Evolutionary conservation across 495 filamentous ascomycete species (phyloP).

Genomic region (Hyaloscypha bicolor): DNA sequence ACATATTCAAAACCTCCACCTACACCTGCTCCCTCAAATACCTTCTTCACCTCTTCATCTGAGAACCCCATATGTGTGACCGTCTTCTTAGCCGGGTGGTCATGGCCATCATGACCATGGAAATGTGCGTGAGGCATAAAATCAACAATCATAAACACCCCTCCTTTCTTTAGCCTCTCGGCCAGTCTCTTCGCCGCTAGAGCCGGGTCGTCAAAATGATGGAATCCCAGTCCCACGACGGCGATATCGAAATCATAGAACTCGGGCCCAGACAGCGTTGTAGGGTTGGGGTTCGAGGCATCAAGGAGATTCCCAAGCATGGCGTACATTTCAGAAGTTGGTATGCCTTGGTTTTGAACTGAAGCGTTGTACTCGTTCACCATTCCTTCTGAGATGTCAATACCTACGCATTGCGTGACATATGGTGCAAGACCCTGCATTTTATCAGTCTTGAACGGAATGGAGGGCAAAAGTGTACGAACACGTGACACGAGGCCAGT

Average conservation of each 20-base stretch:
- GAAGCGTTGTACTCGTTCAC: constrained; percentile 31
- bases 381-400: constrained; percentile 34
- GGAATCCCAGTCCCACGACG: constrained; percentile 31
- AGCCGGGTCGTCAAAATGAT: constrained; percentile 33
- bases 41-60: constrained; percentile 24
- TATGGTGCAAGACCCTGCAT: constrained; percentile 31
- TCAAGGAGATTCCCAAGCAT: constrained; percentile 29
- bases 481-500: constrained; percentile 35
- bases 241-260: constrained; percentile 35
- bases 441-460: not conserved
- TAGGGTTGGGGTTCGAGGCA: constrained; percentile 8
- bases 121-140: constrained; percentile 33
- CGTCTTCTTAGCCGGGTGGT: constrained; percentile 23
- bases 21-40: constrained; percentile 31
- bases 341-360: constrained; percentile 31
- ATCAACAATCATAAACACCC: constrained; percentile 34
- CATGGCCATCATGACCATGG: constrained; percentile 1
- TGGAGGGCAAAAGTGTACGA: constrained; percentile 1
- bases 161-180: constrained; percentile 49
- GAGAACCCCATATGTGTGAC: constrained; percentile 32
- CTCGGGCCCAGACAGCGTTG: constrained; percentile 13
- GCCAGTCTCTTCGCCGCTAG: constrained; percentile 26
- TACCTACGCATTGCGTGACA: constrained; percentile 28
- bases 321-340: constrained; percentile 31
- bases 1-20: constrained; percentile 25